Evolutionary conservation across 2,329 filamentous ascomycete genomes (phyloP), one percentile per base, ranked within the genome.

Genomic region (Stagonosporopsis rhizophila): DNA sequence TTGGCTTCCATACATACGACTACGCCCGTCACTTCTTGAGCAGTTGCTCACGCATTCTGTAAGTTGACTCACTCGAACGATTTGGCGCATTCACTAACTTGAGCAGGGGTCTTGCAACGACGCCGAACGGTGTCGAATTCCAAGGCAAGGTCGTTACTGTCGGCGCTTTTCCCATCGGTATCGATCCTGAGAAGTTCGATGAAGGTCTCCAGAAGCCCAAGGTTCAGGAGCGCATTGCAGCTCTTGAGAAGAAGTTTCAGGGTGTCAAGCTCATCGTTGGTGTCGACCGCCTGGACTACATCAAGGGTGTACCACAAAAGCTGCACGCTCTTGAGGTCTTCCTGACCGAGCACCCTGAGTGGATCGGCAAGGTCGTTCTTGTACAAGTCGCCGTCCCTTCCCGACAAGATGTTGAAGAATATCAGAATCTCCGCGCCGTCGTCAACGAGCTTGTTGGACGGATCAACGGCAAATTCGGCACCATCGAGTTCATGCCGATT

Each of bases 1-100:
- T 98, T 72, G 95, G 95, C 28, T 98, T 99, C 82, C 95, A 99
- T 78, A 99, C 95, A 25, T 98, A 97, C 80, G 94, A 98, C 79
- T 99, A 99, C 72, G 94, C 93, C n/a, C 86, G 95, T 48, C 95
- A 99, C 78, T 99, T 98, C 80, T 80, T 99, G 65, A 96, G 92
- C 79, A 94, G 91, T 73, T 98, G 95, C 79, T 94, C 92, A n/a
- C 89, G 94, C 63, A 95, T 98, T 65, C 83, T 97, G 82, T 90
- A 81, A 75, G 85, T 77, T 34, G 6, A 9, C 4, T 7, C 2
- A 11, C 15, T 4, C 20, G 12, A 22, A n/a, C 11, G 6, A 2
- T 28, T 5, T 9, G 5, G 8, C 27, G n/a, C 30, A 17, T 27
- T 35, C 44, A 25, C 58, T 71, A 44, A 63, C 32, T 25, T 20